A percentile compares a stretch with the other conserved stretches of the same genome.
These are phyloP conservation scores for Diaporthe aspalathi DNA, from an alignment of 2,329 filamentous ascomycete species.

Conservation along the genomic window DNA sequence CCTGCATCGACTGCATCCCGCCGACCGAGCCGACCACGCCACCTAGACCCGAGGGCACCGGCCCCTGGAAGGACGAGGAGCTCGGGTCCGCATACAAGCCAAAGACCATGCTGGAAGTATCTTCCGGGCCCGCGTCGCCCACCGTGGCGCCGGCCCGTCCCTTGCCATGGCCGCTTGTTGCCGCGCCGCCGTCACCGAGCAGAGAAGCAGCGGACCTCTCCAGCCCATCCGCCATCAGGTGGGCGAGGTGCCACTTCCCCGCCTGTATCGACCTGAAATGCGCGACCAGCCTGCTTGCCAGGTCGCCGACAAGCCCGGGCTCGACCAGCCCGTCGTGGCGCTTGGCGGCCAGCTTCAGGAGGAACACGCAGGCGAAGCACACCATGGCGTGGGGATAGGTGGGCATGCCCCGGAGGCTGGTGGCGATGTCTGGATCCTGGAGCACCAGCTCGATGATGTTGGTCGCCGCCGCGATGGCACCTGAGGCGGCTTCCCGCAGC, in stretches of 20 bases:
- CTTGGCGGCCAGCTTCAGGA: constrained; percentile 59
- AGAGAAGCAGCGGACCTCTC: constrained; percentile 45
- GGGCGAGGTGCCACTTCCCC: constrained; percentile 58
- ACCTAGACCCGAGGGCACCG: not conserved
- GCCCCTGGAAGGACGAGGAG: constrained; percentile 2
- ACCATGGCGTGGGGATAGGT: constrained; percentile 65
- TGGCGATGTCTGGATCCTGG: constrained; percentile 49
- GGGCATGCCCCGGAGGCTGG: constrained; percentile 55
- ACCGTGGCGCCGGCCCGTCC: not conserved
- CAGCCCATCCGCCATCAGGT: constrained; percentile 58
- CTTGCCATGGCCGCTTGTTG: not conserved
- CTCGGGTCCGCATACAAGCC: constrained; percentile 1
- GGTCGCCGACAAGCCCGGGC: constrained; percentile 49
- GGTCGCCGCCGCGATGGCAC: constrained; percentile 46
- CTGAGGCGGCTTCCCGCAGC: constrained; percentile 38
- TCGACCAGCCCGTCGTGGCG: constrained; percentile 52
- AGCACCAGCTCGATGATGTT: constrained; percentile 53
- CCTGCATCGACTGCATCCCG: constrained; percentile 15
- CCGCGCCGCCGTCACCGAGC: not conserved
- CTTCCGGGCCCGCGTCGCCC: constrained; percentile 15
- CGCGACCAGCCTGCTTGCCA: constrained; percentile 52
- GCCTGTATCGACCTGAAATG: constrained; percentile 55
- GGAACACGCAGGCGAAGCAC: constrained; percentile 63
- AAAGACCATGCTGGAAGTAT: constrained; percentile 1
- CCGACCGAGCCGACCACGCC: constrained; percentile 3